A percentile compares a stretch with the other conserved stretches of the same genome.
phyloP scores from a whole-genome alignment of 2,329 filamentous ascomycete species.

The Fusarium torreyae region DNA sequence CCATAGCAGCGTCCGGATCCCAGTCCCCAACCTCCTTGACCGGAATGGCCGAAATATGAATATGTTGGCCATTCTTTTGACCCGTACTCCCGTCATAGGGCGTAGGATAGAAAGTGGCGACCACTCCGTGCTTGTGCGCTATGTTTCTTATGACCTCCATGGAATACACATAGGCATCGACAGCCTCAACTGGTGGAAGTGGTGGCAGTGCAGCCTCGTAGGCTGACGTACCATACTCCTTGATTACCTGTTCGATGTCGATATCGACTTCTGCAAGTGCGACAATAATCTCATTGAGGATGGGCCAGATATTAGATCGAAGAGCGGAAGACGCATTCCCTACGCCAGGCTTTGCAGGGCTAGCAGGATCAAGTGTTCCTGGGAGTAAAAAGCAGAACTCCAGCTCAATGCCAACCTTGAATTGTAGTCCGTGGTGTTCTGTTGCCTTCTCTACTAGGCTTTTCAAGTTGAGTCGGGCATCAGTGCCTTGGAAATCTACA shows the following conservation, averaged over 20 bases:
- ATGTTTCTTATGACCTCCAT: constrained; percentile 2
- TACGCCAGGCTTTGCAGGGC: neutral
- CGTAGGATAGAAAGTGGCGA: constrained; percentile 23
- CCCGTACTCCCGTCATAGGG: neutral
- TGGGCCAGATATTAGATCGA: constrained; percentile 5
- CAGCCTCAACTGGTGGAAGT: constrained; percentile 6
- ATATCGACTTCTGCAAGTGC: neutral
- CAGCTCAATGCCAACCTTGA: constrained; percentile 16
- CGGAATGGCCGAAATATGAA: constrained; percentile 14
- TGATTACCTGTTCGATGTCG: constrained; percentile 8
- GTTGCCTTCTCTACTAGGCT: neutral
- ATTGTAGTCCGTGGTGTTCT: neutral
- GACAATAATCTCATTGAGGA: neutral
- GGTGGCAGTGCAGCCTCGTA: constrained; percentile 18
- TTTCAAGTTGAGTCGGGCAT: neutral
- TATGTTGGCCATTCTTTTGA: constrained; percentile 18
- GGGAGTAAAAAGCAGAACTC: constrained; percentile 16
- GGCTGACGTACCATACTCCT: constrained; percentile 13
- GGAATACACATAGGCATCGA: constrained; percentile 12
- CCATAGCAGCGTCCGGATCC: constrained; percentile 2
- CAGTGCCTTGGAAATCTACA: constrained; percentile 10
- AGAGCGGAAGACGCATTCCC: neutral
- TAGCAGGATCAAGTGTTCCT: neutral
- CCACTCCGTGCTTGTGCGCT: neutral
- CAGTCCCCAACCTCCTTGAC: neutral